Evolutionary conservation across 257 asterid genomes (phyloP).

Genomic region (Paulownia fortunei): DNA sequence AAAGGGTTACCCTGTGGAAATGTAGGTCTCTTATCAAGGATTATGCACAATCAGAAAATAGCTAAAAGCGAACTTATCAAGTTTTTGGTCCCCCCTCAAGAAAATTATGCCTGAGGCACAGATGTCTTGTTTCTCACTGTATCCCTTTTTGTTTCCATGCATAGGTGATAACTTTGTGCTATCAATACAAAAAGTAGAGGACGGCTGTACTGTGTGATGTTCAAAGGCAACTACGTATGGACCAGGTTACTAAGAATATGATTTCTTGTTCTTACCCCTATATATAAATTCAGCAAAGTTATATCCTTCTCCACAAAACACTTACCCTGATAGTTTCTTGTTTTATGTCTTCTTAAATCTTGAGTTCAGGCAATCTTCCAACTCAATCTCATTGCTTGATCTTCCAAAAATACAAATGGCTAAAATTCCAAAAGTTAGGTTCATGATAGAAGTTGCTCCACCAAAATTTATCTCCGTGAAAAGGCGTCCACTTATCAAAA

Average conservation of each 20-base stretch:
- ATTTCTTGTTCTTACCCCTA: slow-evolving; percentile 19
- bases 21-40: too few relatives aligned
- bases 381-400: not conserved
- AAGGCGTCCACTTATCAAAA: slow-evolving; percentile 39
- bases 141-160: not conserved
- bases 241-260: slow-evolving; percentile 32
- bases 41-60: too few relatives aligned
- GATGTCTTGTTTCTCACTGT: not conserved
- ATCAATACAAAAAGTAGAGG: slow-evolving; percentile 33
- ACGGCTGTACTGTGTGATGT: slow-evolving; percentile 14
- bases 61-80: not conserved
- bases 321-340: not conserved
- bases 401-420: slow-evolving; percentile 30
- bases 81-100: not conserved
- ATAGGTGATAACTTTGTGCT: not conserved
- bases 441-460: slow-evolving; percentile 52
- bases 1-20: too few relatives aligned
- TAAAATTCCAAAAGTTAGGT: slow-evolving; percentile 26
- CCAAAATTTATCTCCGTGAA: slow-evolving; percentile 39
- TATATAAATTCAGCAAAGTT: slow-evolving; percentile 25
- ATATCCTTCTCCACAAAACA: slow-evolving; percentile 2
- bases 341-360: not conserved
- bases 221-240: slow-evolving; percentile 32
- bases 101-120: not conserved
- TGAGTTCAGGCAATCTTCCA: not conserved